A percentile compares a stretch with the other conserved stretches of the same genome.
phyloP scores from a whole-genome alignment of 352 stramenopile genomes.

The Phytophthora lateralis region DNA sequence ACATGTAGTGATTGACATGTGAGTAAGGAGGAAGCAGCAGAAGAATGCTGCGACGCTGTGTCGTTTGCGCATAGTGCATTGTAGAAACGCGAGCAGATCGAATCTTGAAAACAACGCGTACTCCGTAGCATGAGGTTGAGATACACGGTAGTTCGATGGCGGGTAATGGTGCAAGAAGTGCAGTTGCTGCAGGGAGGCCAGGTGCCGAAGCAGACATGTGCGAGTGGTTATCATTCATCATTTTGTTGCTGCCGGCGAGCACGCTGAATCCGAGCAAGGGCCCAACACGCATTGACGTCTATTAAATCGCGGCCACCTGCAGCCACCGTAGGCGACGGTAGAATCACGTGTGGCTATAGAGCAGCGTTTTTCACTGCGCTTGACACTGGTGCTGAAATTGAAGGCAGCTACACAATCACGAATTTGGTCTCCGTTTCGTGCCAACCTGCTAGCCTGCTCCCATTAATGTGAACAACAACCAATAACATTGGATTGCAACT shows the following conservation, averaged over 20 bases:
- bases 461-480: not conserved
- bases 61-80: not conserved
- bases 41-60: not conserved
- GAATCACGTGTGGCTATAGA: not conserved
- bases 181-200: not conserved
- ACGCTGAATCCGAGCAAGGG: not conserved
- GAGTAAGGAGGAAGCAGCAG: not conserved
- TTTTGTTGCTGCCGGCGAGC: not conserved
- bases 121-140: not conserved
- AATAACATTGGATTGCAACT: too few relatives aligned
- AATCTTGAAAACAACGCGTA: not conserved
- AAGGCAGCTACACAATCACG: constrained; percentile 1
- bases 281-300: too few relatives aligned
- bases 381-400: not conserved
- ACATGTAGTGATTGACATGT: constrained; percentile 5
- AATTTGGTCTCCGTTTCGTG: not conserved
- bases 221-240: too few relatives aligned
- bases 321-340: constrained; percentile 8
- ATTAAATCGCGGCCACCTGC: not conserved
- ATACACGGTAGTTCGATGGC: not conserved
- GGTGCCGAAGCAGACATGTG: not conserved
- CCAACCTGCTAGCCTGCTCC: not conserved
- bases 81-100: not conserved
- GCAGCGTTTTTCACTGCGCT: not conserved
- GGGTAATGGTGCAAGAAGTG: not conserved